These are phyloP conservation scores for Acacia melanoxylon DNA, from an alignment of 306 rosid genomes.

Conservation along the genomic window DNA sequence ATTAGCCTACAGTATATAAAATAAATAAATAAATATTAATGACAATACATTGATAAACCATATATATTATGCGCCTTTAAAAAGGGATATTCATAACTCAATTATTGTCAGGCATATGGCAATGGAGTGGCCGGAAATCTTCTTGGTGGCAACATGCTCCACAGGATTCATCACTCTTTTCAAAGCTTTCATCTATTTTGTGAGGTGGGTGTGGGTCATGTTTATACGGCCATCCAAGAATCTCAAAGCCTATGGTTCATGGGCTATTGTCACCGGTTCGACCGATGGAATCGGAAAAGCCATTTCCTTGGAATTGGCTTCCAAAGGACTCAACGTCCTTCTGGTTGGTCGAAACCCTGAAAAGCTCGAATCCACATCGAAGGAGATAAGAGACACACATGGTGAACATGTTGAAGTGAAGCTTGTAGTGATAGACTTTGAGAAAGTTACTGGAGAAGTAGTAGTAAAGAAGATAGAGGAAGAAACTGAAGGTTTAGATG, in stretches of 20 bases:
- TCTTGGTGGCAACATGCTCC: slow-evolving; percentile 16
- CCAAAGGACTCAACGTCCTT: slow-evolving; percentile 60
- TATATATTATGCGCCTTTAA: no score
- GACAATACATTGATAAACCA: no score
- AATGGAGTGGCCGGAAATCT: slow-evolving; percentile 30
- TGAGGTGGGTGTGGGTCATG: slow-evolving; percentile 52
- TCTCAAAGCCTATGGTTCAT: slow-evolving; percentile 69
- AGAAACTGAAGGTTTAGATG: slow-evolving; percentile 40
- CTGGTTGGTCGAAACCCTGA: slow-evolving; percentile 46
- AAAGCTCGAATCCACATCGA: slow-evolving; percentile 35
- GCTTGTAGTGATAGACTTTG: slow-evolving; percentile 30
- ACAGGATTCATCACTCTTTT: slow-evolving; percentile 49
- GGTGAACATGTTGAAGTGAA: slow-evolving; percentile 21
- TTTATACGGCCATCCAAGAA: slow-evolving; percentile 61
- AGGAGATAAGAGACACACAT: slow-evolving; percentile 25
- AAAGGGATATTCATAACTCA: neutral
- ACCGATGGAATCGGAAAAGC: slow-evolving; percentile 90
- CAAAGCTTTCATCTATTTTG: slow-evolving; percentile 13
- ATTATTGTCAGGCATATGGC: neutral
- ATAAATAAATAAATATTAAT: no score
- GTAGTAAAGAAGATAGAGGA: slow-evolving; percentile 20
- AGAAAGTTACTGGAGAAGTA: slow-evolving; percentile 42
- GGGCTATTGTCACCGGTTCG: slow-evolving; percentile 81
- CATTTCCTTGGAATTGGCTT: slow-evolving; percentile 60
- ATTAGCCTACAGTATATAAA: no score